Conservation (phyloP, 108 stramenopile genomes). For the Craspedostauros australis region DNA sequence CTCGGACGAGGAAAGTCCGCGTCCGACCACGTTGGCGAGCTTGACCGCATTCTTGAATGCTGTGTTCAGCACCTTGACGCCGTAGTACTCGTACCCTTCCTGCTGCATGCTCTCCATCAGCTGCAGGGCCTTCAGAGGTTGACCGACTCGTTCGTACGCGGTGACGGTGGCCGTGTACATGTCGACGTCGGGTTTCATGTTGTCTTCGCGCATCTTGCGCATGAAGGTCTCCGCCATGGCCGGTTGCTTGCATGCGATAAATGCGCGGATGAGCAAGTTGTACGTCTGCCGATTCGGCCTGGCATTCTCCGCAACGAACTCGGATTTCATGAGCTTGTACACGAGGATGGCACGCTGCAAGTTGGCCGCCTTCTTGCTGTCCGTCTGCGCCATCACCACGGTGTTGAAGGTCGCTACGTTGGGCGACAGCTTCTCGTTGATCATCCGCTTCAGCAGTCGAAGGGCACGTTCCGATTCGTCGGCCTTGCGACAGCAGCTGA, state of each 20-base stretch:
- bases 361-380: constrained; percentile 26
- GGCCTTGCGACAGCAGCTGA: constrained; percentile 71
- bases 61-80: constrained; percentile 55
- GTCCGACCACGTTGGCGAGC: constrained; percentile 55
- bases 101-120: constrained; percentile 79
- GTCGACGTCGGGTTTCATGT: constrained; percentile 71
- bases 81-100: constrained; percentile 76
- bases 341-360: constrained; percentile 53
- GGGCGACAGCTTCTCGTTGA: constrained; percentile 58
- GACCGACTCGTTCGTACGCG: constrained; percentile 66
- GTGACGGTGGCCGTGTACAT: constrained; percentile 67
- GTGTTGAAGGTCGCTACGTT: constrained; percentile 80
- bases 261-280: constrained; percentile 59
- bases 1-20: constrained; percentile 20
- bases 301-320: constrained; percentile 12
- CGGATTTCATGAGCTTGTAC: constrained; percentile 60
- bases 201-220: constrained; percentile 60
- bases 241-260: constrained; percentile 48
- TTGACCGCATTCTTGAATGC: constrained; percentile 72
- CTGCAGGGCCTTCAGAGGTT: constrained; percentile 61
- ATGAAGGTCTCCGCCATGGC: constrained; percentile 58
- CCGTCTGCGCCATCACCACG: constrained; percentile 59
- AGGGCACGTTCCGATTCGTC: constrained; percentile 53
- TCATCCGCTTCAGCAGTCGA: constrained; percentile 65
- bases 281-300: constrained; percentile 71